Evolutionary conservation across 306 rosid species (phyloP).

Genomic region (Quercus suber): DNA sequence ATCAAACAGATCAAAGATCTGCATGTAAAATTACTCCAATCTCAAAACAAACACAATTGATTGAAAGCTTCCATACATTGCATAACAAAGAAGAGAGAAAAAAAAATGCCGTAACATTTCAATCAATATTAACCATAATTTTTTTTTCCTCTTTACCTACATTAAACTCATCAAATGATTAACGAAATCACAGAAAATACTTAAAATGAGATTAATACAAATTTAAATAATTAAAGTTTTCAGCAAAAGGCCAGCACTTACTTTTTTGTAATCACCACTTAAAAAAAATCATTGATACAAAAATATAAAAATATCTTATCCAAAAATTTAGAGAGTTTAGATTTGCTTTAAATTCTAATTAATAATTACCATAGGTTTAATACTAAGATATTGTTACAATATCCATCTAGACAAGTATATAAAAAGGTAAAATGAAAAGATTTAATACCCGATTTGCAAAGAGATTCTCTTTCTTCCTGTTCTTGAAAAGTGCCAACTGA

Average conservation of each 20-base stretch:
- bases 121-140: neutral
- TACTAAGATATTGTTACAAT: neutral
- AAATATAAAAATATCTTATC: neutral
- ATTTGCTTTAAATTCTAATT: neutral
- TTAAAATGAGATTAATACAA: neutral
- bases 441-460: constrained; percentile 77
- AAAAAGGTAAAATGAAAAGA: neutral
- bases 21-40: constrained; percentile 17
- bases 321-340: neutral
- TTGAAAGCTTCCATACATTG: neutral
- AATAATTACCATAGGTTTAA: too few relatives aligned
- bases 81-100: neutral
- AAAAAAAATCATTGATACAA: neutral
- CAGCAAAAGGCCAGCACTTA: neutral
- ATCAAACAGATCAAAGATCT: constrained; percentile 93
- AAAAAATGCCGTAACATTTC: neutral
- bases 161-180: neutral
- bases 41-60: constrained; percentile 22
- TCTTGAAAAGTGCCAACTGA: constrained; percentile 81
- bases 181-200: neutral
- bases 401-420: neutral
- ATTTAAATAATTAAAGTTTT: neutral
- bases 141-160: neutral
- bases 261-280: neutral
- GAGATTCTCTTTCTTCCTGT: constrained; percentile 66